A percentile compares a stretch with the other conserved stretches of the same genome.
Conservation (phyloP, 371 early-diverging fungal species). For the Lichtheimia hyalospora region DNA sequence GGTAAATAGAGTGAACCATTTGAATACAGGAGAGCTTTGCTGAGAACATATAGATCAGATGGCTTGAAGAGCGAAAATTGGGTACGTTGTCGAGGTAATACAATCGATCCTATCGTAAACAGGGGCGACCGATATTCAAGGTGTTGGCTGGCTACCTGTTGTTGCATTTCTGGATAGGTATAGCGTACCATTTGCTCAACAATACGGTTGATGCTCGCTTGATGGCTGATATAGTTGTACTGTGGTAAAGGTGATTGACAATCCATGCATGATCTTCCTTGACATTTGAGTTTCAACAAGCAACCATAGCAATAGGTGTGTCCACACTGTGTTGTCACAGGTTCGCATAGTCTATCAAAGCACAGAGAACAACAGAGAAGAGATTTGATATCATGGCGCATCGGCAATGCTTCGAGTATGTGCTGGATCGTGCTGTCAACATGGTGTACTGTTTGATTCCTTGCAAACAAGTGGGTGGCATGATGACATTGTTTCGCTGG, state of each 20-base stretch:
- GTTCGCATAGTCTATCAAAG: conserved; percentile 44
- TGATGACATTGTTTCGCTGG: conserved; percentile 24
- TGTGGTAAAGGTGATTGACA: conserved; percentile 29
- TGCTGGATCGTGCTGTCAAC: background rate
- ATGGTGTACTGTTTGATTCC: background rate
- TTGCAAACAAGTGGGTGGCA: conserved; percentile 33
- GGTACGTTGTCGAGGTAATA: conserved; percentile 5
- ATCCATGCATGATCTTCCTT: conserved; percentile 14
- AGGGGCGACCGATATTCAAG: background rate
- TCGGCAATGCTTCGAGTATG: background rate
- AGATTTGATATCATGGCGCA: conserved; percentile 14
- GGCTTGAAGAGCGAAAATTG: conserved; percentile 3
- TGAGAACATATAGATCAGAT: background rate
- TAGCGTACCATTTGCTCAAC: conserved; percentile 1
- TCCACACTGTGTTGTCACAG: conserved; percentile 69
- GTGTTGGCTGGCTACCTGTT: too few species aligned
- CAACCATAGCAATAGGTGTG: conserved; percentile 70
- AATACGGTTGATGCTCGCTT: conserved; percentile 10
- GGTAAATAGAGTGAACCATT: too few species aligned
- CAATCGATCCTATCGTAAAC: conserved; percentile 6
- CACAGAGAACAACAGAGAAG: conserved; percentile 67
- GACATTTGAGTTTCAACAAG: conserved; percentile 27
- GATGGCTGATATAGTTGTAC: conserved; percentile 21
- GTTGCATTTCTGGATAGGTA: background rate
- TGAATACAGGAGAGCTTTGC: too few species aligned